Evolutionary conservation across 495 filamentous ascomycete genomes (phyloP), one percentile per base, ranked within the genome.

Genomic region (Xylaria curta): DNA sequence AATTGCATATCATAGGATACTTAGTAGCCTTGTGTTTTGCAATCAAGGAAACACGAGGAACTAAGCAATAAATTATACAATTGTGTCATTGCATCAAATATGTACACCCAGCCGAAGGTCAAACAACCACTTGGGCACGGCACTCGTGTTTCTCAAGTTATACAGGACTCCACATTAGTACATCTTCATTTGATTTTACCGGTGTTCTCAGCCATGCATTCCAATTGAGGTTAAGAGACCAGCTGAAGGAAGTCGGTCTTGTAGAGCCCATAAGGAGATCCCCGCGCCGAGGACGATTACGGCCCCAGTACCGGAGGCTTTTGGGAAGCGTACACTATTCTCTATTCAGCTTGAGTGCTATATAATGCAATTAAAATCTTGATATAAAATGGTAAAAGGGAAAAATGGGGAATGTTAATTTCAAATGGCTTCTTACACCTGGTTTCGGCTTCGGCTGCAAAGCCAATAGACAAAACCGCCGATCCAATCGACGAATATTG

Each of bases 401-500:
- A 42, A 12, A 19, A 7, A 33, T 38, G 19, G 24, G 46, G 2
- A 24, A 49, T 15, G 49, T 26, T 33, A 26, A 46, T 33, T 38
- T 36, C 17, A 53, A 49, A 59, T 67, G 63, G 63, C 53, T 36
- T 54, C 75, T 73, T 75, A 79, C 73, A 72, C 61, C 38, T 68
- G 72, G 19, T 77, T 69, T 31, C 74, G 72, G 24, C 40, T 26
- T 26, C 74, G 77, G 8, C 71, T 46, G 46, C 73, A 77, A 54
- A 77, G 66, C 72, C 77, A 74, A 28, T 65, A 58, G 33, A 74
- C 72, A 24, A 76, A 59, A 31, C 72, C 73, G 17, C 75, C 69
- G n/a, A 79, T 64, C 75, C 77, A 76, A 53, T 68, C 71, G 58
- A 77, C 75, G 24, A 76, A 66, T 1, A 73, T 56, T 19, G 75